Base-by-base conservation (phyloP, 2,329 filamentous ascomycete species). In the Capronia coronata region DNA sequence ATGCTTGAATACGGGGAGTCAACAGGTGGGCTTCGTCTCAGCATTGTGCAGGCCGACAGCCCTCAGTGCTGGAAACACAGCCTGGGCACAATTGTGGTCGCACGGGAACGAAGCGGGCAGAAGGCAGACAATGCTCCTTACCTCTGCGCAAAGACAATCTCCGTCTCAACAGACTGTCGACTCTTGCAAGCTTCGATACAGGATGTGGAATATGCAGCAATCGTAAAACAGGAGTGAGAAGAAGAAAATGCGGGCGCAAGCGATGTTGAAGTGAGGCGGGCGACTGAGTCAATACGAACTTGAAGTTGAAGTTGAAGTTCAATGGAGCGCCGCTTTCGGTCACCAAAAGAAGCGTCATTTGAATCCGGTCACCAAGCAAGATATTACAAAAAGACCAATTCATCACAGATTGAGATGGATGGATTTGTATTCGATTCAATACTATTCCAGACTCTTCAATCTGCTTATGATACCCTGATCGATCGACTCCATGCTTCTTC, bases 401-500 rank as follows among this genome's bases (percentile, higher is more conserved):
- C n/a, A n/a, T n/a, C n/a, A n/a, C n/a, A n/a, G n/a, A n/a, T n/a
- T n/a, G n/a, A n/a, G n/a, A n/a, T n/a, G n/a, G n/a, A n/a, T n/a
- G n/a, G n/a, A n/a, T n/a, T n/a, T n/a, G n/a, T n/a, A n/a, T n/a
- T n/a, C n/a, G n/a, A n/a, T n/a, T n/a, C n/a, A n/a, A n/a, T 9
- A 3, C n/a, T 7, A 37, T 37, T 37, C 34, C 34, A 19, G 14
- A 18, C 18, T 19, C 7, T 19, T 6, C 14, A 19, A 37, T 18
- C 27, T 44, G 43, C 19, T 46, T 48, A 48, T 46, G 37, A 51
- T 48, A 48, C 48, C 48, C 40, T 39, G 22, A n/a, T 48, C 38
- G 32, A 54, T 48, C 38, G 32, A 54, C 42, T 38, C 52, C 44
- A 42, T 46, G 44, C 52, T 51, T 43, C 42, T 23, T 42, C 38